These are phyloP conservation scores for Syzygium syzygioides DNA, from an alignment of 441 rosid species.

Conservation along the genomic window DNA sequence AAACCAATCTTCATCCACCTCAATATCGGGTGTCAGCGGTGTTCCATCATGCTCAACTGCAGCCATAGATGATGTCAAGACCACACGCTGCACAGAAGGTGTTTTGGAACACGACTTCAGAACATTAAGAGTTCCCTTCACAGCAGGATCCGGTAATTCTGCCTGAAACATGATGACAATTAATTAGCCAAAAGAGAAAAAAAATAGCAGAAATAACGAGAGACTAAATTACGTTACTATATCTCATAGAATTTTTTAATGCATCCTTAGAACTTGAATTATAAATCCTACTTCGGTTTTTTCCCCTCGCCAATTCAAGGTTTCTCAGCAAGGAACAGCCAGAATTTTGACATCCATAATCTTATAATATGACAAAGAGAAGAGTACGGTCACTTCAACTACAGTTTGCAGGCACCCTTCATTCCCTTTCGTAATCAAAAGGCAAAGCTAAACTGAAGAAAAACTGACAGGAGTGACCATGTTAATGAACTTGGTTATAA, in stretches of 20 bases:
- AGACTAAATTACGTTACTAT: neutral
- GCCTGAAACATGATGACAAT: slow-evolving; percentile 26
- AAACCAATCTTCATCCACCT: slow-evolving; percentile 79
- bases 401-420: neutral
- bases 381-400: neutral
- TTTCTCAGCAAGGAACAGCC: neutral
- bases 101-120: slow-evolving; percentile 60
- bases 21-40: slow-evolving; percentile 73
- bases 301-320: neutral
- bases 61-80: slow-evolving; percentile 80
- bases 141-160: slow-evolving; percentile 82
- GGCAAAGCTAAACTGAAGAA: neutral
- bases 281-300: neutral
- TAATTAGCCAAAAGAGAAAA: neutral
- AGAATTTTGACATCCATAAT: neutral
- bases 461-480: neutral
- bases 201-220: neutral
- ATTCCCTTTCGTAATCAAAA: neutral
- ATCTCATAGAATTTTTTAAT: neutral
- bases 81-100: slow-evolving; percentile 66
- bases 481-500: neutral
- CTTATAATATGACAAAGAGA: neutral
- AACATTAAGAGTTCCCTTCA: slow-evolving; percentile 87
- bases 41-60: slow-evolving; percentile 57
- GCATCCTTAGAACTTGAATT: neutral